Conservation (phyloP, 2,329 filamentous ascomycete species). For the Ceratocystis diversiconidia region DNA sequence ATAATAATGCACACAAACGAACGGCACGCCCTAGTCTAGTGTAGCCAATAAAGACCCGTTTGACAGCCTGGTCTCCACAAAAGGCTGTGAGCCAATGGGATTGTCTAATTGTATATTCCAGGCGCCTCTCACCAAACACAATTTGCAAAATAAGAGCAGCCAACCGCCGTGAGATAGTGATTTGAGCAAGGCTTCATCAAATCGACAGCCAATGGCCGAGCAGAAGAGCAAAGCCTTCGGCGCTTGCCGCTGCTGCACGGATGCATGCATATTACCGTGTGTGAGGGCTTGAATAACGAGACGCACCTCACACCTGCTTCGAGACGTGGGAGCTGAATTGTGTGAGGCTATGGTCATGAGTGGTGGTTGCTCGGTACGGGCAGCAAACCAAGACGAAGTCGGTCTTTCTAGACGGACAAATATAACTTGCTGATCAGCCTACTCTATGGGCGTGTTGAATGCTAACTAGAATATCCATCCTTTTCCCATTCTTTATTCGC, state of each 20-base stretch:
- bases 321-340: not conserved
- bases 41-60: not conserved
- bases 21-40: not conserved
- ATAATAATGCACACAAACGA: not conserved
- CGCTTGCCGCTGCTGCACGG: not conserved
- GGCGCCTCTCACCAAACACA: not conserved
- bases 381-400: not conserved
- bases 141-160: not conserved
- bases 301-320: not conserved
- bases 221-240: not conserved
- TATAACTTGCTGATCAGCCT: not conserved
- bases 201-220: not conserved
- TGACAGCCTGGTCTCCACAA: not conserved
- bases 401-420: not conserved
- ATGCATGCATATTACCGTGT: not conserved
- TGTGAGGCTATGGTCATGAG: not conserved
- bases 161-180: constrained; percentile 1
- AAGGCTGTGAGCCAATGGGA: not conserved
- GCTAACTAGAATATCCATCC: too few relatives aligned
- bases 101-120: not conserved
- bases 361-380: not conserved
- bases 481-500: not conserved
- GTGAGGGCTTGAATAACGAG: not conserved
- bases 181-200: not conserved
- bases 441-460: not conserved